A percentile compares a stretch with the other conserved stretches of the same genome.
phyloP scores from a whole-genome alignment of 2,329 filamentous ascomycete species.

The Fusarium drepaniforme region DNA sequence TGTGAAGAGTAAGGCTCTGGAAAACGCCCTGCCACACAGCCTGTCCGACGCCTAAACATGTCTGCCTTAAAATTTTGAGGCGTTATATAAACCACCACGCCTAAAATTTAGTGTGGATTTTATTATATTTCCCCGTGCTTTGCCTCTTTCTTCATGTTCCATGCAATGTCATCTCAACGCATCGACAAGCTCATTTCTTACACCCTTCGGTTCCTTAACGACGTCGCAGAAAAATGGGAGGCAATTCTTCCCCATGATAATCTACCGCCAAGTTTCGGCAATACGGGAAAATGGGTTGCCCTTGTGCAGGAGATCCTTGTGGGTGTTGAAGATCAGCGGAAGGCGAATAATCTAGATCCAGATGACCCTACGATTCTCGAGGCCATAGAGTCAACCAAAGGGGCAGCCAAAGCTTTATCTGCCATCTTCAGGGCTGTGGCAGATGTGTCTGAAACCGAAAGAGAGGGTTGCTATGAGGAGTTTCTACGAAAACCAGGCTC shows the following conservation, averaged over 20 bases:
- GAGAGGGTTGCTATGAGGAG: accelerated
- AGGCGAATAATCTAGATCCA: not conserved
- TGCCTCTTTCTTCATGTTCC: not conserved
- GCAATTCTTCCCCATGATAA: not conserved
- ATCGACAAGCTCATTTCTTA: not conserved
- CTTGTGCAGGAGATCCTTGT: not conserved
- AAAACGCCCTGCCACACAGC: not conserved
- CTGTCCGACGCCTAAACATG: not conserved
- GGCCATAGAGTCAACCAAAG: accelerated
- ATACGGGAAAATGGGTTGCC: accelerated
- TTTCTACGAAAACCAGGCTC: not conserved
- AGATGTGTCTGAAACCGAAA: not conserved
- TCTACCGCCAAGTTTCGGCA: not conserved
- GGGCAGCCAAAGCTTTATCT: accelerated
- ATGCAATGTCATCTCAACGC: not conserved
- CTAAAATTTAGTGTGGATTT: not conserved
- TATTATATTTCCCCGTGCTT: not conserved
- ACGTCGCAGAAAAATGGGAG: not conserved
- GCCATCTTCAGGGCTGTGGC: not conserved
- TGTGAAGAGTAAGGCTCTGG: not conserved
- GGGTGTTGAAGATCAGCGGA: not conserved
- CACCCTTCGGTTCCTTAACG: not conserved
- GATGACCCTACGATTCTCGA: not conserved
- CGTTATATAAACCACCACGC: not conserved
- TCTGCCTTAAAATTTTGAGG: not conserved